Evolutionary conservation across 345 rosid genomes (phyloP), one percentile per base, ranked within the genome.

Genomic region (Excoecaria agallocha): DNA sequence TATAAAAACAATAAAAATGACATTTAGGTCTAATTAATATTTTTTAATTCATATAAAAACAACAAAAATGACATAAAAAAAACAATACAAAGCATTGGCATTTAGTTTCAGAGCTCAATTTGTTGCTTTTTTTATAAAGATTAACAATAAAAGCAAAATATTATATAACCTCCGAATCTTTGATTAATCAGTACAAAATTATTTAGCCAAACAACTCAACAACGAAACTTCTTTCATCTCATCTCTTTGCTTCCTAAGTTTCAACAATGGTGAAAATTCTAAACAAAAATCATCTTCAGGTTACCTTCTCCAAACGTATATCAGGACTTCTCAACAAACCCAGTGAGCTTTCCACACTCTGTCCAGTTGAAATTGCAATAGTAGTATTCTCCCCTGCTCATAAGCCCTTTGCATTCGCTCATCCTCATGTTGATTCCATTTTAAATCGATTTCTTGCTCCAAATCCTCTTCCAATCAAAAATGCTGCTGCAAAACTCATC

Each of bases 401-500:
- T 49, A 78, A 78, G 51, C 75, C 58, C 3, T 78, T 78, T 65
- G 74, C 81, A 46, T 78, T 72, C 7, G 81, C 78, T 37, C 70
- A 74, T 38, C 81, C 81, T 3, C 16, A 58, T 2, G 74, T 78
- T 6, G 76, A 70, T 37, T 5, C 56, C 0, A 37, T 79, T 49
- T 5, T 79, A 11, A 70, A 79, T 17, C 82, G 76, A 9, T 75
- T 69, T 69, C 62, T 87, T 8, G 48, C 58, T 16, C 71, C 74
- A n/a, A 69, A 71, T 56, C 60, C 83, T 24, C 72, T 75, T 1
- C 77, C 64, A 5, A 51, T 55, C 24, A 69, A 85, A 0, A 19
- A 55, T 51, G 69, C 84, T 79, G 69, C 84, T 79, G 64, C 12
- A 35, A 51, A 41, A 46, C 80, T 89, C 66, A 24, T 87, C 6